These are phyloP conservation scores for Neophaeococcomyces aloes DNA, from an alignment of 2,329 filamentous ascomycete genomes.

Conservation along the genomic window DNA sequence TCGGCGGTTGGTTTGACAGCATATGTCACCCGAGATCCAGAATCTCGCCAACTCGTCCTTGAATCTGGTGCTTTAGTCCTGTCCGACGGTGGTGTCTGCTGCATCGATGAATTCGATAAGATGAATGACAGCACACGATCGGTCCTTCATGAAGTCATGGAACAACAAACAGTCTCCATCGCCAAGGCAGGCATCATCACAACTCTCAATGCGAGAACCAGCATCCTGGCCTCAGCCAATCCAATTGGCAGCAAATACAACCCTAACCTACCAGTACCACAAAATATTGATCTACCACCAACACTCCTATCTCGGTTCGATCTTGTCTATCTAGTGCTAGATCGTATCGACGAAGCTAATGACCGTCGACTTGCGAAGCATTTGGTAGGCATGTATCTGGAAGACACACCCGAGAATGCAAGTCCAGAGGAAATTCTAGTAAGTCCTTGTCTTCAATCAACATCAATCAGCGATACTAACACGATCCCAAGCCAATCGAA, in stretches of 20 bases:
- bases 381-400: conserved; percentile 89
- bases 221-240: conserved; percentile 92
- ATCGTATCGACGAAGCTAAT: conserved; percentile 79
- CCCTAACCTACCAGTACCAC: conserved; percentile 84
- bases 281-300: conserved; percentile 94
- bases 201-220: conserved; percentile 88
- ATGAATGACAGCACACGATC: conserved; percentile 67
- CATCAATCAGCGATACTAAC: conserved; percentile 4
- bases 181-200: conserved; percentile 71
- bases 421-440: conserved; percentile 68
- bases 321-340: conserved; percentile 89
- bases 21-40: conserved; percentile 65
- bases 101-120: conserved; percentile 71
- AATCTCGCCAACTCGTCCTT: conserved; percentile 61
- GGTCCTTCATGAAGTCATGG: conserved; percentile 70
- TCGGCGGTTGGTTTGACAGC: conserved; percentile 67
- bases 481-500: conserved; percentile 60
- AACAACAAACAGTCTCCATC: conserved; percentile 68
- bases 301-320: conserved; percentile 94
- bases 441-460: conserved; percentile 31
- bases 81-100: conserved; percentile 65
- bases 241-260: conserved; percentile 98
- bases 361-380: conserved; percentile 86
- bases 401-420: conserved; percentile 82
- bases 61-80: conserved; percentile 65